Percentiles rank a stretch among this genome's conserved stretches.
phyloP scores from a whole-genome alignment of 495 filamentous ascomycete genomes.

The Echria macrotheca region DNA sequence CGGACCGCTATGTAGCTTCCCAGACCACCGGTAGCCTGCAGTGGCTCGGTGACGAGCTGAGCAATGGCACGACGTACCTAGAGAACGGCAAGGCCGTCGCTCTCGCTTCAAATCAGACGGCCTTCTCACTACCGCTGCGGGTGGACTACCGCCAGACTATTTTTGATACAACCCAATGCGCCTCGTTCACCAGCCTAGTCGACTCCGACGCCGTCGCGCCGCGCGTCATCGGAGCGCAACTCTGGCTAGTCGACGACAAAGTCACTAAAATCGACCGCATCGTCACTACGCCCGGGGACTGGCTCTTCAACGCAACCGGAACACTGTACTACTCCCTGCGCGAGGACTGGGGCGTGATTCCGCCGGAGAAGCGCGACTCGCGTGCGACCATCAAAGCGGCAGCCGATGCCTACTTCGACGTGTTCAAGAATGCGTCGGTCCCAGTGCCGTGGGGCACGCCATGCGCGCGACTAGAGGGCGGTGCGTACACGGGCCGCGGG shows the following conservation, averaged over 20 bases:
- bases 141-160: not conserved
- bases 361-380: conserved; percentile 15
- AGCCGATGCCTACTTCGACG: conserved; percentile 25
- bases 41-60: not conserved
- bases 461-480: conserved; percentile 25
- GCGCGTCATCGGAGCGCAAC: conserved; percentile 69
- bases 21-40: not conserved
- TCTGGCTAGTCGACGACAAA: conserved; percentile 44
- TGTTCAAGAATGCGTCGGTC: conserved; percentile 21
- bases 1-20: not conserved
- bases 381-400: conserved; percentile 18
- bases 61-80: not conserved
- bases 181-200: conserved; percentile 45
- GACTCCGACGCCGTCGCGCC: conserved; percentile 58
- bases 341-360: conserved; percentile 26
- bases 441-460: conserved; percentile 24
- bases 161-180: not conserved
- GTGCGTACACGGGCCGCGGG: conserved; percentile 25
- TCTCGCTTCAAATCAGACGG: not conserved
- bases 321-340: conserved; percentile 19
- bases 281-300: conserved; percentile 21
- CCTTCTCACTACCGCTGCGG: not conserved
- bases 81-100: not conserved
- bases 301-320: conserved; percentile 26
- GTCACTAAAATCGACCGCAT: conserved; percentile 2